phyloP scores from a whole-genome alignment of 495 filamentous ascomycete genomes.

The Aspergillus nidulans region DNA sequence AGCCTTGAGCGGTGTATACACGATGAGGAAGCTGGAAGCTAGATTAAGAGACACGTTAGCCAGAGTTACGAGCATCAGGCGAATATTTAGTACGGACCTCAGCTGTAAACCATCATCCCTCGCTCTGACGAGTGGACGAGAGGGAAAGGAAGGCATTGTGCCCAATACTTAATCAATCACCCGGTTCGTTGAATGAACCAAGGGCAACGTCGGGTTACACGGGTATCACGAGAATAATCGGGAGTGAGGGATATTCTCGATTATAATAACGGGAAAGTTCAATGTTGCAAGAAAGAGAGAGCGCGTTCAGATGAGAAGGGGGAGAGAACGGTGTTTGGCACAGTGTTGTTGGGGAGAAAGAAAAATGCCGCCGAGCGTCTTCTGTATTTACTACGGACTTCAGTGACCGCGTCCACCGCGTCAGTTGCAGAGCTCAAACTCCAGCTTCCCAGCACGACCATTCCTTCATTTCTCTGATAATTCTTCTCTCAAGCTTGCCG shows the following conservation, averaged over 20 bases:
- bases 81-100: constrained; percentile 35
- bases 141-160: constrained; percentile 38
- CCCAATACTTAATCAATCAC: neutral
- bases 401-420: constrained; percentile 21
- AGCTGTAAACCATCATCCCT: constrained; percentile 49
- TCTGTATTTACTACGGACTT: neutral
- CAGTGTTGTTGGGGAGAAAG: constrained; percentile 13
- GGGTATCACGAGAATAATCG: neutral
- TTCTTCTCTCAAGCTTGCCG: neutral
- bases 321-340: neutral
- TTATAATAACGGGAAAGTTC: neutral
- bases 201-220: no score
- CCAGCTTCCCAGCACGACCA: constrained; percentile 2
- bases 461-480: neutral
- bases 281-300: neutral
- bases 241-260: neutral
- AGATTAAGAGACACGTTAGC: constrained; percentile 6
- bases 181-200: neutral
- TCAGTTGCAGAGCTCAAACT: constrained; percentile 7
- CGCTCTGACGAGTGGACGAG: constrained; percentile 33
- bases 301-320: neutral
- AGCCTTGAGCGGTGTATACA: constrained; percentile 66
- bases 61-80: neutral
- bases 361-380: constrained; percentile 14
- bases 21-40: constrained; percentile 77